A percentile compares a stretch with the other conserved stretches of the same genome.
phyloP scores from a whole-genome alignment of 2,329 filamentous ascomycete genomes.

The Fusarium metavorans region DNA sequence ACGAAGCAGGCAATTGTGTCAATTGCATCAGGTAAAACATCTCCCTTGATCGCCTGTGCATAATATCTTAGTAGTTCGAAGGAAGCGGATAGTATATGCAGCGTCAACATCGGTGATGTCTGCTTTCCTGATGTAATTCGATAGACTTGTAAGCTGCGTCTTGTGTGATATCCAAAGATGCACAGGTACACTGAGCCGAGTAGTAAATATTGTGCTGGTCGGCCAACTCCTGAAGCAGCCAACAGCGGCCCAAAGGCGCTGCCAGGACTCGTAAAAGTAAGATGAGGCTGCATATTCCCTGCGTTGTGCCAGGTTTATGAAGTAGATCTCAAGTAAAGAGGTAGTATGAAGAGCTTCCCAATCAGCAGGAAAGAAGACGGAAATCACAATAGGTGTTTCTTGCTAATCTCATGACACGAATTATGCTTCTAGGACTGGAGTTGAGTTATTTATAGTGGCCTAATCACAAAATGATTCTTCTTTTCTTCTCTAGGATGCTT shows the following conservation, averaged over 20 bases:
- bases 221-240: background rate
- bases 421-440: background rate
- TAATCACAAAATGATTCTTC: background rate
- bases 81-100: background rate
- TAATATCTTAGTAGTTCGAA: background rate
- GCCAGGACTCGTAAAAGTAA: background rate
- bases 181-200: background rate
- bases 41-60: background rate
- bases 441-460: background rate
- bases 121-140: background rate
- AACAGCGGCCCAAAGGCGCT: background rate
- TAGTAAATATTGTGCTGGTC: background rate
- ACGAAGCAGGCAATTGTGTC: background rate
- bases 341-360: background rate
- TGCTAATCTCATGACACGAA: background rate
- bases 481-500: background rate
- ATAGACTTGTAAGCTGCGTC: background rate
- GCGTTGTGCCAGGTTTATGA: background rate
- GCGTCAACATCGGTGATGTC: background rate
- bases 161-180: background rate
- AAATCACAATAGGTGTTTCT: background rate
- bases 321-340: background rate
- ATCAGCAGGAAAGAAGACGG: background rate
- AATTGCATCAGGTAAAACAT: background rate
- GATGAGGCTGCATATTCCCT: background rate